Conservation (phyloP, 768 basidiomycete species). For the Boletus barrowsii region DNA sequence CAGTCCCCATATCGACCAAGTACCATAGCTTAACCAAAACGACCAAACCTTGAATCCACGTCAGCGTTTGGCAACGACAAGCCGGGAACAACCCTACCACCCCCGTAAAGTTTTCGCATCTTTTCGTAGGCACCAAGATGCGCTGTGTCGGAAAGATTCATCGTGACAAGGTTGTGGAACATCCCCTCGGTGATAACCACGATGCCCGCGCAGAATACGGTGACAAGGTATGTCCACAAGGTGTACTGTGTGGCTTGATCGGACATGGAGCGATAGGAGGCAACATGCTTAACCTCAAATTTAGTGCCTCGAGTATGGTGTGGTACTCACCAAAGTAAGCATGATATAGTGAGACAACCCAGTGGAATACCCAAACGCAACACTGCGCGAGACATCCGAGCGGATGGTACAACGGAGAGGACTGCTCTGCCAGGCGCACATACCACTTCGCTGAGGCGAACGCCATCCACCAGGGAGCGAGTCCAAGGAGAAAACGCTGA, state of each 20-base stretch:
- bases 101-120: constrained; percentile 12
- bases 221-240: constrained; percentile 14
- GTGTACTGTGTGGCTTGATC: constrained; percentile 13
- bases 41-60: constrained; percentile 5
- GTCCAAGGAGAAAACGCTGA: constrained; percentile 19
- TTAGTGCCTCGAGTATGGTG: not conserved
- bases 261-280: not conserved
- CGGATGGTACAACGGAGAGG: constrained; percentile 24
- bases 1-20: constrained; percentile 1
- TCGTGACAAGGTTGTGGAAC: constrained; percentile 19
- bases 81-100: not conserved
- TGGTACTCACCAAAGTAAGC: constrained; percentile 19
- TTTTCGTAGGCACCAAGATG: constrained; percentile 20
- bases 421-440: constrained; percentile 17
- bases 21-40: constrained; percentile 19
- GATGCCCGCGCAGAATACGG: constrained; percentile 16
- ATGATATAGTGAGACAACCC: constrained; percentile 15
- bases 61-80: not conserved
- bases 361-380: constrained; percentile 25
- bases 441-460: constrained; percentile 21
- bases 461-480: constrained; percentile 20
- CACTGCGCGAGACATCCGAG: constrained; percentile 25
- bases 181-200: constrained; percentile 16
- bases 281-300: not conserved
- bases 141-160: constrained; percentile 1